A percentile compares a stretch with the other conserved stretches of the same genome.
phyloP scores from a whole-genome alignment of 352 stramenopile genomes.

The Phytophthora syringae region DNA sequence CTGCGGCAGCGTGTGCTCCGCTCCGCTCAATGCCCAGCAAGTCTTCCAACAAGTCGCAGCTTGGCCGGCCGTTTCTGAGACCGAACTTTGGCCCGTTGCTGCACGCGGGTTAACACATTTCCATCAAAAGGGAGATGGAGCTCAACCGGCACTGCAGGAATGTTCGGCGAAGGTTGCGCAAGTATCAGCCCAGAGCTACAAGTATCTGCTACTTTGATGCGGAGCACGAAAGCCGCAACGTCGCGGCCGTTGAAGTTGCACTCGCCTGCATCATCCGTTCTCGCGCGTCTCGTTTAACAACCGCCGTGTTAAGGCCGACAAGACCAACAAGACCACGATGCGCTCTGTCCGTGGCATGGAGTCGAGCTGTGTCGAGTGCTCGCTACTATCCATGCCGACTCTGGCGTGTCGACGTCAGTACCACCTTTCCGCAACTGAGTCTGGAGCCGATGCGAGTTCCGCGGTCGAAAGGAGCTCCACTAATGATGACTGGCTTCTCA shows the following conservation, averaged over 20 bases:
- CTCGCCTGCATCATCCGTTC: background rate
- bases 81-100: constrained; percentile 8
- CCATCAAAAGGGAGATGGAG: constrained; percentile 15
- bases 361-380: background rate
- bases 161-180: no score
- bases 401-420: background rate
- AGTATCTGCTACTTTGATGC: background rate
- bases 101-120: constrained; percentile 23
- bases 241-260: background rate
- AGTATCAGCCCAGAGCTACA: no score
- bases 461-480: background rate
- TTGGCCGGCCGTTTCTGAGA: background rate
- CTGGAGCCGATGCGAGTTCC: constrained; percentile 1
- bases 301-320: background rate
- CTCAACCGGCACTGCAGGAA: background rate
- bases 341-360: no score
- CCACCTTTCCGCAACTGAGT: background rate
- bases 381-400: background rate
- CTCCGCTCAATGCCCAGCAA: no score
- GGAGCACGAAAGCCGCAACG: background rate
- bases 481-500: no score
- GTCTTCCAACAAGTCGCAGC: no score
- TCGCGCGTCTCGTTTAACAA: background rate
- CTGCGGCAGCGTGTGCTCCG: no score
- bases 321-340: no score